Conservation (phyloP, 495 filamentous ascomycete species). For the Penicillium paradoxum region DNA sequence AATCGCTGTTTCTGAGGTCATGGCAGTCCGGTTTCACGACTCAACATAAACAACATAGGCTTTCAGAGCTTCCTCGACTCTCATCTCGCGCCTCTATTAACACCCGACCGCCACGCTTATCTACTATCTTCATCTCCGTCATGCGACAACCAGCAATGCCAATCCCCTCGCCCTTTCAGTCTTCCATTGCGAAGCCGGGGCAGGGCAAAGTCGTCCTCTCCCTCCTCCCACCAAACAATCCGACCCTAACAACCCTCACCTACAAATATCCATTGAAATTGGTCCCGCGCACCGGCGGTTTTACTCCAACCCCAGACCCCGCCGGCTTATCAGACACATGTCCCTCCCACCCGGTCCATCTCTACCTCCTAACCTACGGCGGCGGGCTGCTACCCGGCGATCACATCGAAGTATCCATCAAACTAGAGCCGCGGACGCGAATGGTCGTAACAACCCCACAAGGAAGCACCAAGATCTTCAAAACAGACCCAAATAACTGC, state of each 20-base stretch:
- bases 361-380: constrained; percentile 92
- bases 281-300: constrained; percentile 58
- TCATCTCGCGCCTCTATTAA: background rate
- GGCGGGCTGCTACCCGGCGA: constrained; percentile 89
- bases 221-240: constrained; percentile 64
- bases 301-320: constrained; percentile 26
- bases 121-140: background rate
- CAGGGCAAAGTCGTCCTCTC: constrained; percentile 70
- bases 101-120: background rate
- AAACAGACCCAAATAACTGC: constrained; percentile 49
- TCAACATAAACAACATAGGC: background rate
- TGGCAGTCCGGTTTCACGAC: background rate
- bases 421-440: constrained; percentile 57
- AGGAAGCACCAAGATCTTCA: constrained; percentile 95
- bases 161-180: constrained; percentile 58
- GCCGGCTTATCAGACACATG: constrained; percentile 23
- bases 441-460: constrained; percentile 81
- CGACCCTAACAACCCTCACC: constrained; percentile 66
- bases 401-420: constrained; percentile 65
- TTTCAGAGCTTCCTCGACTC: background rate
- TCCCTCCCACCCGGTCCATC: constrained; percentile 46
- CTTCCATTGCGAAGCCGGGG: constrained; percentile 66
- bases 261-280: constrained; percentile 97
- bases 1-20: background rate
- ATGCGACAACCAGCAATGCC: constrained; percentile 36